phyloP scores from a whole-genome alignment of 2,329 filamentous ascomycete species.

The Alternaria burnsii region DNA sequence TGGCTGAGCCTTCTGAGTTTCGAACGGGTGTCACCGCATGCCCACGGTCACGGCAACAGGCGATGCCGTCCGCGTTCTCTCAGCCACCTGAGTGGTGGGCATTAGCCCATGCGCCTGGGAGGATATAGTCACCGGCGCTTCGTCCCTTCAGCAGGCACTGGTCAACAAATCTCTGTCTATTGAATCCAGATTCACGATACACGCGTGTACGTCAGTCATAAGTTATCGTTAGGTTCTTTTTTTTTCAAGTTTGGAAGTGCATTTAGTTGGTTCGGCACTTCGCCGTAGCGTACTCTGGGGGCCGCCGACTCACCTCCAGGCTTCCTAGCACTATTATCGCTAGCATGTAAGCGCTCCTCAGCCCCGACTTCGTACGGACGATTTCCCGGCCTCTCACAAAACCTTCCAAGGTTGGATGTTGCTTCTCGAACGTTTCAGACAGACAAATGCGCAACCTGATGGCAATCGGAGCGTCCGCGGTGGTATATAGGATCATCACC shows the following conservation, averaged over 20 bases:
- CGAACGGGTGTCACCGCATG: background rate
- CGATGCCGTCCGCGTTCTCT: background rate
- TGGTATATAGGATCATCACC: slow-evolving; percentile 2
- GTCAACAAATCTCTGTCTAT: background rate
- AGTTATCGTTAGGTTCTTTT: background rate
- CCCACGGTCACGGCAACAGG: slow-evolving; percentile 1
- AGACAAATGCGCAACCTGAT: slow-evolving; percentile 6
- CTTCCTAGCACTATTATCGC: background rate
- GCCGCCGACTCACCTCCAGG: background rate
- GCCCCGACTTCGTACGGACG: background rate
- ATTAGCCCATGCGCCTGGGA: slow-evolving; percentile 1
- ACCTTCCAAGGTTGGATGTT: background rate
- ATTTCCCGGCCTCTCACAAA: background rate
- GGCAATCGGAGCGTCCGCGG: slow-evolving; percentile 14
- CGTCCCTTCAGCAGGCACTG: background rate
- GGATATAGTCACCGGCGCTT: background rate
- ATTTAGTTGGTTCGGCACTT: slow-evolving; percentile 1
- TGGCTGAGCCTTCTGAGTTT: slow-evolving; percentile 3
- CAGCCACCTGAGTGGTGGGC: background rate
- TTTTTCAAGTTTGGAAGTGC: background rate
- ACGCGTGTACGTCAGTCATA: background rate
- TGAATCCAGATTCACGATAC: background rate
- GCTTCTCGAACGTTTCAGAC: slow-evolving; percentile 13
- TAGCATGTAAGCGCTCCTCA: background rate
- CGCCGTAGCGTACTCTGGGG: background rate